Evolutionary conservation across 257 asterid genomes (phyloP), one percentile per base, ranked within the genome.

Genomic region (Solanum lignicaule): DNA sequence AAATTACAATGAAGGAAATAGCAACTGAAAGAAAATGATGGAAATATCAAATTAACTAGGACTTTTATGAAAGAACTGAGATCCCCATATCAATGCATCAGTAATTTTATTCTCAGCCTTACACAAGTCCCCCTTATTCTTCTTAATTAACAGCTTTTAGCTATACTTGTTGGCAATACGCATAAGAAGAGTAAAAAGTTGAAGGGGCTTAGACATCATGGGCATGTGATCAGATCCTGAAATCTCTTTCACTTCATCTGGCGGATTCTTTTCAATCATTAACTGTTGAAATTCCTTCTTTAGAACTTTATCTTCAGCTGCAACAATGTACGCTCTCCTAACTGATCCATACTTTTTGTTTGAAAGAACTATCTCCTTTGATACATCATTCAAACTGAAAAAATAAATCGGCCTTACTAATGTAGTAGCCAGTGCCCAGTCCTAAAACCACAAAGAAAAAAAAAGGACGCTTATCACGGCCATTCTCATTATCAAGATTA

Each of bases 221-320:
- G 55, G 88, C 93, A 91, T 91, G 68, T 92, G 93, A 90, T 91
- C 93, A 4, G 94, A 87, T 4, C 90, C 93, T 38, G 5, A 58
- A 14, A 92, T 73, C 62, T 87, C 87, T 68, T 18, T 38, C 33
- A 90, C 93, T 90, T 92, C 88, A 84, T 88, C 43, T 1, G 93
- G 94, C 11, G 91, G 91, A 58, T 91, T 92, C 5, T 86, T 78
- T 69, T 76, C 7, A 31, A 89, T 87, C 91, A 92, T 87, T 90
- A 92, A 89, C 79, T 46, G 78, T 23, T 90, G 92, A 4, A 86
- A 85, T 6, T 89, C 79, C 84, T 85, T 88, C 3, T n/a, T 82
- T 13, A 21, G 25, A 35, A 39, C 20, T 84, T 86, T 90, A 84
- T 92, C 94, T 83, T 87, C 83, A n/a, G 62, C 69, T 10, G 88